Evolutionary conservation across 225 moss, liverwort and hornwort species (phyloP), one percentile per base, ranked within the genome.

Genomic region (Sphagnum contortum): DNA sequence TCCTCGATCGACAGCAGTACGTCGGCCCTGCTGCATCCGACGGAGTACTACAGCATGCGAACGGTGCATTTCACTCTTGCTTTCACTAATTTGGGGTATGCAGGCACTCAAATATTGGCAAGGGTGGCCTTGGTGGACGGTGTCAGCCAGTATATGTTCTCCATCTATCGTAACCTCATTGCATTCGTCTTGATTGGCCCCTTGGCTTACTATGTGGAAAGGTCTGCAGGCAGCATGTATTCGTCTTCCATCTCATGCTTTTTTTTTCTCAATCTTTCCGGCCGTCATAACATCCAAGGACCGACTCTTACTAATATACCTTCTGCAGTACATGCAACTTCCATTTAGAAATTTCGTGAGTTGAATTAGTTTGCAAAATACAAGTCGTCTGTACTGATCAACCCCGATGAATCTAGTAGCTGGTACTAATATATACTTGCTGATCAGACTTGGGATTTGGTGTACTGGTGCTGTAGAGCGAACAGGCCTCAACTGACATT

Each of bases 101-200:
- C 82, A 8, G 82, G 82, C 7, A 52, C 79, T 49, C 81, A 81
- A 50, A 82, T 86, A 76, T 75, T 86, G 57, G 72, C 79, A 2
- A 77, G 82, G 11, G 79, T 82, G 50, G 81, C 86, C 48, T 70
- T 86, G 3, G 82, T 74, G 49, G 81, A 74, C 8, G 86, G 86
- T 0, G 69, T 86, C 62, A 86, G 82, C 71, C 86, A 86, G 71
- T 76, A 82, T 62, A 9, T 86, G 48, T 55, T 82, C 49, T 82
- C 82, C 64, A 79, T 86, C 74, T 82, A 86, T 63, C 82, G 81
- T 48, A 86, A 82, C 60, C 76, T 82, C 2, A 82, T 86, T 50
- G 79, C 78, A 3, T 77, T 86, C 45, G 72, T 67, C 50, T 71
- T 86, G 51, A 57, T 86, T 49, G 79, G 75, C 61, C 81, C 86